Conservation (phyloP, 139 green algal genomes). For the Chlorella sp. region DNA sequence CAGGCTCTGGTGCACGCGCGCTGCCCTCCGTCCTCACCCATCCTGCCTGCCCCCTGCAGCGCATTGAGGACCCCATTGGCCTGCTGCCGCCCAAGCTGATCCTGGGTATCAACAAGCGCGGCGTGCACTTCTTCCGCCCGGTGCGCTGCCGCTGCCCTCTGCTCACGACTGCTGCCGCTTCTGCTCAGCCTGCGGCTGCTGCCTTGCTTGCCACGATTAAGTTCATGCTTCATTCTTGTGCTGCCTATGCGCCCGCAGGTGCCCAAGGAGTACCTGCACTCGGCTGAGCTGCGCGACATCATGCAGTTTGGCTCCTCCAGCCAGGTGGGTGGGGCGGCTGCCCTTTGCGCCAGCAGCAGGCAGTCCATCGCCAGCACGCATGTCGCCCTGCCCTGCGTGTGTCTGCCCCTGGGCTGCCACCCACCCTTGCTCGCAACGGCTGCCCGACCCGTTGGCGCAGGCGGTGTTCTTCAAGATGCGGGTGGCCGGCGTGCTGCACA, state of each 20-base stretch:
- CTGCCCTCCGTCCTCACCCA: not conserved
- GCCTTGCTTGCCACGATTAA: too few relatives aligned
- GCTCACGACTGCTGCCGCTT: too few relatives aligned
- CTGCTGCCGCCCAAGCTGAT: slow-evolving; percentile 93
- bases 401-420: not conserved
- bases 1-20: not conserved
- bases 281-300: slow-evolving; percentile 96
- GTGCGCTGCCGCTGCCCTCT: slow-evolving; percentile 34
- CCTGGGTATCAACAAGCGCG: slow-evolving; percentile 97
- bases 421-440: not conserved
- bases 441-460: slow-evolving; percentile 41
- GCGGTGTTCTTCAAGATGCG: slow-evolving; percentile 99
- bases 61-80: slow-evolving; percentile 96
- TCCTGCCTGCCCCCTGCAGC: slow-evolving; percentile 19
- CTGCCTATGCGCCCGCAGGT: too few relatives aligned
- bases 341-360: too few relatives aligned
- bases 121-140: slow-evolving; percentile 91
- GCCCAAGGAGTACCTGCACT: slow-evolving; percentile 98
- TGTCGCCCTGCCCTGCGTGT: too few relatives aligned
- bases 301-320: slow-evolving; percentile 94
- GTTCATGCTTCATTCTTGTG: too few relatives aligned
- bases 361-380: too few relatives aligned
- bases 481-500: slow-evolving; percentile 94
- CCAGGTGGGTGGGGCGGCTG: slow-evolving; percentile 47
- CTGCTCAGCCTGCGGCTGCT: too few relatives aligned